phyloP scores from a whole-genome alignment of 495 filamentous ascomycete genomes.

The Penicillium daleae region DNA sequence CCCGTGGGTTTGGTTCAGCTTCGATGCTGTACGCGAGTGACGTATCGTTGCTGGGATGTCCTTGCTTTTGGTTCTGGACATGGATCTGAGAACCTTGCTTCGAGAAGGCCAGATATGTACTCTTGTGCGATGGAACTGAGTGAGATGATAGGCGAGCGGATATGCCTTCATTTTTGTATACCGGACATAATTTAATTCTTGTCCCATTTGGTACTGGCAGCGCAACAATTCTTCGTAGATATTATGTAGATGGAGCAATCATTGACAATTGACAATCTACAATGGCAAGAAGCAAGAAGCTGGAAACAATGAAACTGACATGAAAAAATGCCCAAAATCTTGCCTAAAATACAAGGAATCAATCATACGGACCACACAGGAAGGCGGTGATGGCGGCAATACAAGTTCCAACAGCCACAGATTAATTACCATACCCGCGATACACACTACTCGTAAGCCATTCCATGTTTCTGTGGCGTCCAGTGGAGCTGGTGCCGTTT shows the following conservation, averaged over 20 bases:
- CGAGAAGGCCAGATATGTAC: constrained; percentile 20
- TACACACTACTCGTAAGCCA: neutral
- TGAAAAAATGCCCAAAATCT: neutral
- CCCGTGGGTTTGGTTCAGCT: constrained; percentile 18
- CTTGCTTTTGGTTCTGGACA: constrained; percentile 16
- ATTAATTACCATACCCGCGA: constrained; percentile 3
- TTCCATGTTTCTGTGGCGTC: constrained; percentile 37
- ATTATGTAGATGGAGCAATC: neutral
- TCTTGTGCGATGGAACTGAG: neutral
- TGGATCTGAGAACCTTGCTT: constrained; percentile 33
- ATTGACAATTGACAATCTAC: neutral
- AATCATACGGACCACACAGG: neutral
- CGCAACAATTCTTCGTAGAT: neutral
- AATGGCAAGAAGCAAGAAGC: no score
- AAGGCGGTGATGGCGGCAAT: neutral
- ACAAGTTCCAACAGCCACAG: neutral
- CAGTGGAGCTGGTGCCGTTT: constrained; percentile 29
- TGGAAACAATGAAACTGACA: neutral
- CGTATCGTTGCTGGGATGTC: constrained; percentile 16
- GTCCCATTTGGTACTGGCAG: no score
- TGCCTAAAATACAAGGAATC: constrained; percentile 2
- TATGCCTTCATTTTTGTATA: no score
- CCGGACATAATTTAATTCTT: no score
- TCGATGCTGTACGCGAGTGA: constrained; percentile 22
- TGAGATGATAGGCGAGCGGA: neutral